Evolutionary conservation across 768 basidiomycete genomes (phyloP).

Genomic region (Pholiota conissans): DNA sequence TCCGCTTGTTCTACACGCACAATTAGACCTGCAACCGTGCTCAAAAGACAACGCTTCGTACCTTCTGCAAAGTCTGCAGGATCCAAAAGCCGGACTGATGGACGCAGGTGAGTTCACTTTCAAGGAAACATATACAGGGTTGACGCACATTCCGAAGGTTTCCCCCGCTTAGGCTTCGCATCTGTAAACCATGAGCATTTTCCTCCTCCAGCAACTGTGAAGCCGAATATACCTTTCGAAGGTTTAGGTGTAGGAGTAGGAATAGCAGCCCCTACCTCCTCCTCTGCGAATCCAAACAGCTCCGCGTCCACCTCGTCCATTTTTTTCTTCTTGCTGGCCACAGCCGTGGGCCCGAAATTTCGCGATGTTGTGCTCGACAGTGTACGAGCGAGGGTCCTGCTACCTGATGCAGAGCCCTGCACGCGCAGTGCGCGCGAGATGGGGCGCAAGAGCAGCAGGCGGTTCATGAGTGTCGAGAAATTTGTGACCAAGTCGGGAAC

Average conservation of each 20-base stretch:
- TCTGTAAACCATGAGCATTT: not conserved
- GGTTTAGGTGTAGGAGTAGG: not conserved
- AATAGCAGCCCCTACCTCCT: not conserved
- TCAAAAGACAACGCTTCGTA: not conserved
- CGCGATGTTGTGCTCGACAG: slow-evolving; percentile 16
- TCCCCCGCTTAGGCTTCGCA: not conserved
- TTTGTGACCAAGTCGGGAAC: slow-evolving; percentile 17
- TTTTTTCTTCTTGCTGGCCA: slow-evolving; percentile 15
- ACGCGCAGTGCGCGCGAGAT: slow-evolving; percentile 30
- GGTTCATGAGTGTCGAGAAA: slow-evolving; percentile 21
- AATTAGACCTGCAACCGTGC: no score
- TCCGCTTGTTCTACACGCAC: no score
- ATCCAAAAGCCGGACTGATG: not conserved
- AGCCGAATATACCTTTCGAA: not conserved
- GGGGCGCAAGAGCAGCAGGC: slow-evolving; percentile 24
- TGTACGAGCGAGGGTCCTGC: slow-evolving; percentile 6
- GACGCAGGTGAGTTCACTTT: not conserved
- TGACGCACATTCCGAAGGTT: not conserved
- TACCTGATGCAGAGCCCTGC: slow-evolving; percentile 16
- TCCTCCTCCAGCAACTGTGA: not conserved
- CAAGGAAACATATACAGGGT: not conserved
- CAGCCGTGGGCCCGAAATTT: slow-evolving; percentile 15
- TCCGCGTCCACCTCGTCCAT: slow-evolving; percentile 13
- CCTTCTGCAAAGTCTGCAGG: not conserved
- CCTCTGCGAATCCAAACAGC: slow-evolving; percentile 13